phyloP scores from a whole-genome alignment of 148 eudicot genomes.

The Silene uniflora region DNA sequence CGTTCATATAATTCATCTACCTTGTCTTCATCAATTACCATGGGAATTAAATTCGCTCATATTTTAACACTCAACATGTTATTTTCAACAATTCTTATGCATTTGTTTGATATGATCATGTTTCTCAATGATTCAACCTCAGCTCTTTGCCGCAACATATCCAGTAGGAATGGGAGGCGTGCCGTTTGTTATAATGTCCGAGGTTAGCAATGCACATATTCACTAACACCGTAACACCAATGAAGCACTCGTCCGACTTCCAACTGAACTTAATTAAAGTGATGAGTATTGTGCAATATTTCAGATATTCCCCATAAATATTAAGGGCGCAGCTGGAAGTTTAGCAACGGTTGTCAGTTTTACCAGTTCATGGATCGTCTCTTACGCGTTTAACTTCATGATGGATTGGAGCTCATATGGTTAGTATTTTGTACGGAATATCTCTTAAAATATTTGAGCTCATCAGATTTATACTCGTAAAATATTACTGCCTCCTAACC shows the following conservation, averaged over 20 bases:
- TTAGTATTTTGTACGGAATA: neutral
- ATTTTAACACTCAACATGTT: neutral
- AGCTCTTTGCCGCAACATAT: slow-evolving; percentile 30
- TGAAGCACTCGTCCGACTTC: neutral
- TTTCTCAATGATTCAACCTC: no score
- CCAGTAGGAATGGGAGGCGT: slow-evolving; percentile 36
- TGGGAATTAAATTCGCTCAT: no score
- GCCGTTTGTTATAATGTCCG: slow-evolving; percentile 39
- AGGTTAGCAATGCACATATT: slow-evolving; percentile 27
- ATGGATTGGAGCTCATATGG: slow-evolving; percentile 40
- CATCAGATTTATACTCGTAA: no score
- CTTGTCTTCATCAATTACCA: no score
- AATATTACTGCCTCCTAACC: no score
- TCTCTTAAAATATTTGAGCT: no score
- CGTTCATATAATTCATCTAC: no score
- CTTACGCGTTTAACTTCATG: slow-evolving; percentile 35
- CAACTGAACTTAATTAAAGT: neutral
- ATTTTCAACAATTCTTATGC: no score
- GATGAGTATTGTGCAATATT: neutral
- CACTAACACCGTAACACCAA: neutral
- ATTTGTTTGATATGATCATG: no score
- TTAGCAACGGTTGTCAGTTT: slow-evolving; percentile 20
- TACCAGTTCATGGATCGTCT: slow-evolving; percentile 26
- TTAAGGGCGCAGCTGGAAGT: slow-evolving; percentile 40
- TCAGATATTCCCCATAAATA: slow-evolving; percentile 39